Evolutionary conservation across 345 rosid genomes (phyloP), one percentile per base, ranked within the genome.

Genomic region (Salix dunnii): DNA sequence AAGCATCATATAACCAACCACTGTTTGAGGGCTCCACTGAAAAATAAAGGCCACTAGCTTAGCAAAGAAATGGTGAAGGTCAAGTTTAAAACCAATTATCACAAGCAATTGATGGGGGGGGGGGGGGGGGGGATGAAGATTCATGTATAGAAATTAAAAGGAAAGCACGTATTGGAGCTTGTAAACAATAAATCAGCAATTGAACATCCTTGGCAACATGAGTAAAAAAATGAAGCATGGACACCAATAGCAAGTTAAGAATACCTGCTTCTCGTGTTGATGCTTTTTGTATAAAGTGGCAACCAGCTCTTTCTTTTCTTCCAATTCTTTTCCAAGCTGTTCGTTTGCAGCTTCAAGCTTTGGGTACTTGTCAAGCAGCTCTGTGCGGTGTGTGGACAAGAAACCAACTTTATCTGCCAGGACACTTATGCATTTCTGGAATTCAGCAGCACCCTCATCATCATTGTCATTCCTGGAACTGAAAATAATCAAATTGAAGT

Each of bases 201-300:
- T 33, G 38, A 55, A 58, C 62, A 58, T 58, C 62, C 28, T 9
- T n/a, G 62, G 21, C 35, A 46, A 12, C 23, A 3, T 10, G 1
- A 30, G 48, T 36, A 58, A 27, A 63, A 17, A 25, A 36, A 53
- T 21, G 17, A 66, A n/a, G 23, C 35, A 70, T 21, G 35, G 7
- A 58, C 27, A 30, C 38, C 27, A 51, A 33, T 5, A 70, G 12
- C 48, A 72, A 58, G 16, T 49, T 27, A 55, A 76, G 42, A 48
- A 27, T 83, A 96, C 99, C 99, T 94, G 99, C 85, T 94, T 94
- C 88, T 92, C 98, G 73, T 86, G 91, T 84, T 92, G 98, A 82
- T 87, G 98, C 85, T 94, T 96, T 31, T 90, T 82, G 79, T 87
- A 92, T 79, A 94, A 73, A n/a, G 93, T 88, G 81, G 91, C 87